Conservation (phyloP, 805 yeast species). For the Schwanniomyces occidentalis region DNA sequence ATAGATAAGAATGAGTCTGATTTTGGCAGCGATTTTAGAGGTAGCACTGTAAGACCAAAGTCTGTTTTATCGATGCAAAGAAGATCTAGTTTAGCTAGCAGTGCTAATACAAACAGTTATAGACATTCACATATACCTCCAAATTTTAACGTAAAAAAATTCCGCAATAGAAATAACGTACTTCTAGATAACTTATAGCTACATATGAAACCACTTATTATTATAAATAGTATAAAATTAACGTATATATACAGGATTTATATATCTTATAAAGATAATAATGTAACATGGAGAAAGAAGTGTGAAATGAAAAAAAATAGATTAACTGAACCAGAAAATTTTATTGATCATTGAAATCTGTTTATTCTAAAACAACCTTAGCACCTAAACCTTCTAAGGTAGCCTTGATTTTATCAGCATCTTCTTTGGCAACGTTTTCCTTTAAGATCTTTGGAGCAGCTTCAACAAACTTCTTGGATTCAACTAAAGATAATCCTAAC, state of each 20-base stretch:
- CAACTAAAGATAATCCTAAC: constrained; percentile 90
- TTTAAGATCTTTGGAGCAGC: constrained; percentile 94
- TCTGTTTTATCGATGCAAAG: too few relatives aligned
- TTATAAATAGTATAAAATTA: constrained; percentile 3
- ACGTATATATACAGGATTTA: constrained; percentile 9
- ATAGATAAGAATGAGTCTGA: too few relatives aligned
- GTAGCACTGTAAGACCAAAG: too few relatives aligned
- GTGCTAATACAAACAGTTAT: too few relatives aligned
- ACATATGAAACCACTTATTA: too few relatives aligned
- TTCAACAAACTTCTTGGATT: constrained; percentile 97
- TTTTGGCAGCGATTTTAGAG: too few relatives aligned
- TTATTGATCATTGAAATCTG: background rate
- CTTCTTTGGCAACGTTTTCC: constrained; percentile 96
- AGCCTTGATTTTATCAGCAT: constrained; percentile 93
- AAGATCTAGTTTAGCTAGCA: too few relatives aligned
- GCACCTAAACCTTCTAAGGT: constrained; percentile 95
- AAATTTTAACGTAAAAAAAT: too few relatives aligned
- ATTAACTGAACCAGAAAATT: background rate
- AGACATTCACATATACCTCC: too few relatives aligned
- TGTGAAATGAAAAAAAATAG: background rate
- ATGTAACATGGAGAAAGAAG: constrained; percentile 5
- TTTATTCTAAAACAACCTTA: constrained; percentile 81
- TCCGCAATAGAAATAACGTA: too few relatives aligned
- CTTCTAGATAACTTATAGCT: too few relatives aligned
- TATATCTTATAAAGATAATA: constrained; percentile 5